These are phyloP conservation scores for Penicillium riverlandense DNA, from an alignment of 495 filamentous ascomycete genomes.

Conservation along the genomic window DNA sequence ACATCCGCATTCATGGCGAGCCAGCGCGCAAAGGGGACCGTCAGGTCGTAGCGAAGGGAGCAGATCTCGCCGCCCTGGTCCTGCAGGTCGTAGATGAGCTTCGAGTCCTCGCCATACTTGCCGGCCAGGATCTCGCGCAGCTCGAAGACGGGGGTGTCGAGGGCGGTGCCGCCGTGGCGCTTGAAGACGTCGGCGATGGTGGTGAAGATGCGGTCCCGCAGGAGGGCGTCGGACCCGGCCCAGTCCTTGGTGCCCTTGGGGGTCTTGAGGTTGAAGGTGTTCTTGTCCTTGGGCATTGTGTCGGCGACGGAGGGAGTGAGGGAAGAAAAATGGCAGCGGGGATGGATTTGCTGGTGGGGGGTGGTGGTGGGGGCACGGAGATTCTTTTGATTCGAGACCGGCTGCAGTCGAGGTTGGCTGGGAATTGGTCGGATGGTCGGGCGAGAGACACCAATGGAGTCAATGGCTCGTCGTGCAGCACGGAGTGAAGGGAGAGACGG, in stretches of 20 bases:
- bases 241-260: conserved; percentile 46
- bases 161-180: conserved; percentile 77
- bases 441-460: conserved; percentile 4
- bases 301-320: conserved; percentile 10
- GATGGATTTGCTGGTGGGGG: conserved; percentile 29
- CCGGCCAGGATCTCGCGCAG: conserved; percentile 72
- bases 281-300: conserved; percentile 31
- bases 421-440: neutral
- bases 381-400: conserved; percentile 24
- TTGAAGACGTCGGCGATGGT: conserved; percentile 82
- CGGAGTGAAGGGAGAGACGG: conserved; percentile 14
- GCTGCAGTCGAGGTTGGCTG: too few relatives aligned
- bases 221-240: conserved; percentile 22
- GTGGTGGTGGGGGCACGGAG: conserved; percentile 31
- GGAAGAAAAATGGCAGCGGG: conserved; percentile 25
- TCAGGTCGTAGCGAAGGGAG: conserved; percentile 84
- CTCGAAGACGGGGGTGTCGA: conserved; percentile 82
- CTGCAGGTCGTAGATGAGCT: conserved; percentile 81
- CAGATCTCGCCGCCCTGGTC: conserved; percentile 83
- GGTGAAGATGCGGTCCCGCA: conserved; percentile 67
- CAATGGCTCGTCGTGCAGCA: conserved; percentile 20
- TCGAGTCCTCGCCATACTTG: conserved; percentile 89
- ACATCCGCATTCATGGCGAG: conserved; percentile 74
- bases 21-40: conserved; percentile 84
- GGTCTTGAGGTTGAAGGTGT: conserved; percentile 38